Conservation (phyloP, 306 rosid species). For the Luffa acutangula region DNA sequence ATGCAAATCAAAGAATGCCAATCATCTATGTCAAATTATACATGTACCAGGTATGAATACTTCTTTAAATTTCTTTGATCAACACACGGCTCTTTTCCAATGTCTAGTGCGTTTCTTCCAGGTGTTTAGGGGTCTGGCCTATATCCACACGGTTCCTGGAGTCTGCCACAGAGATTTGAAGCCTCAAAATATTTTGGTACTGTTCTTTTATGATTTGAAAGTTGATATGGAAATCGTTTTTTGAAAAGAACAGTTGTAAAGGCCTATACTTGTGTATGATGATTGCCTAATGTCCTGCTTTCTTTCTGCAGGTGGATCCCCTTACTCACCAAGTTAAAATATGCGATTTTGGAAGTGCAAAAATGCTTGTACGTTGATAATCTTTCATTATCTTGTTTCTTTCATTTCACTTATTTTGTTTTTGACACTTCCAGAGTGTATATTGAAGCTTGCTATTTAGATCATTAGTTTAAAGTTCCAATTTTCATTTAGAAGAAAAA, state of each 20-base stretch:
- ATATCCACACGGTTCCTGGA: constrained; percentile 79
- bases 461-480: not conserved
- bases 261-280: not conserved
- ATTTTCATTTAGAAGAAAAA: not conserved
- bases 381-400: constrained; percentile 10
- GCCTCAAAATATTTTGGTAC: constrained; percentile 93
- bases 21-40: constrained; percentile 81
- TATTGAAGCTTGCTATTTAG: not conserved
- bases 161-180: constrained; percentile 97
- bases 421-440: not conserved
- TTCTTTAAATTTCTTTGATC: not conserved
- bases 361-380: constrained; percentile 63
- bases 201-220: not conserved
- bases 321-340: constrained; percentile 91
- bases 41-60: constrained; percentile 65
- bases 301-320: constrained; percentile 75
- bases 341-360: constrained; percentile 97
- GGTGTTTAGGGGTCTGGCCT: constrained; percentile 93
- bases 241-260: not conserved
- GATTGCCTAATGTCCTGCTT: constrained; percentile 15
- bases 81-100: constrained; percentile 9
- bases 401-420: not conserved
- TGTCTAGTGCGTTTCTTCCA: constrained; percentile 17
- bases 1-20: constrained; percentile 80
- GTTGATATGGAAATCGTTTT: not conserved